Evolutionary conservation across 2,329 filamentous ascomycete species (phyloP), one percentile per base, ranked within the genome.

Genomic region (Sordariomycetes sp.): DNA sequence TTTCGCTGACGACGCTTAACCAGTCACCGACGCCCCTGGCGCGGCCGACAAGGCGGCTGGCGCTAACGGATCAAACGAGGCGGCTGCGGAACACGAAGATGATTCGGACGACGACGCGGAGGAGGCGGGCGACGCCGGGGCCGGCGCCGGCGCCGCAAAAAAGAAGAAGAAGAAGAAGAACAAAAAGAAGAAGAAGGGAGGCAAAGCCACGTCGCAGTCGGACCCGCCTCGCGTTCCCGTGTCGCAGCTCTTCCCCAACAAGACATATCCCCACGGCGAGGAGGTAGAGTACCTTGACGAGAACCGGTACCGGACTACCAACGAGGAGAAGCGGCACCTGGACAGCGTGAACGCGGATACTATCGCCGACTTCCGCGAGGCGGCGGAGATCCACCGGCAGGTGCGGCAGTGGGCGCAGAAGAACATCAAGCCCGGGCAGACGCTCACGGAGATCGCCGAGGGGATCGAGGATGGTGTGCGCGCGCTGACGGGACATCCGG

Each of bases 111-210:
- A 79, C 54, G 78, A 80, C 10, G 75, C 73, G 3, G 77, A 78
- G 22, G 74, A 62, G 53, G 54, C 45, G 13, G 52, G 25, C 8
- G 57, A 56, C 25, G 61, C 56, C 10, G 52, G 55, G 35, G 59
- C 55, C 10, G 56, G 39, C 32, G 56, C 55, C 34, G 54, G 54
- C 10, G 50, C 59, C 25, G 68, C 68, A 7, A 73, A 71, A 32
- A 68, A 68, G 53, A 86, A 87, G 69, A 90, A 90, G 74, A 90
- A 90, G 75, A 92, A 91, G 78, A 90, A 89, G 78, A 89, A 85
- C 77, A 86, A 82, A 73, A 81, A 84, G 68, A 86, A 83, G 76
- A 86, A 87, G 79, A 87, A 84, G 69, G 78, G 79, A 72, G 79
- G 77, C 70, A 69, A 69, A 17, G 77, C 84, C 55, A 89, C 86